Base-by-base conservation (phyloP, 2,329 filamentous ascomycete genomes). In the Fusarium irregulare region DNA sequence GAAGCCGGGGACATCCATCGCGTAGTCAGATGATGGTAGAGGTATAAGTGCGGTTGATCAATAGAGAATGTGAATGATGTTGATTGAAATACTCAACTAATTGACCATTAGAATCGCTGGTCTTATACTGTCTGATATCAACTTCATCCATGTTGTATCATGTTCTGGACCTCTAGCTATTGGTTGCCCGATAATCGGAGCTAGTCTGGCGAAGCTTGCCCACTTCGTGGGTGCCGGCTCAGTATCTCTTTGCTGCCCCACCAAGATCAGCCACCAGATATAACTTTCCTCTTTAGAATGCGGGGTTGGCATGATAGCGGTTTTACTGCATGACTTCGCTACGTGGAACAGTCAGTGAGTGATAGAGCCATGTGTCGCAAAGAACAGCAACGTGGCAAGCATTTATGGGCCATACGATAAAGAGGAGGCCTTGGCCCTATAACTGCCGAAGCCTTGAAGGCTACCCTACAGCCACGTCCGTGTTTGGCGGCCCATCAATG, bases 1-100 rank as follows among this genome's bases (percentile, higher is more conserved):
- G 12, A 72, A 78, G 1, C 77, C 77, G 0, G 80, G 78, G 6
- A 76, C 70, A 6, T 76, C 74, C 74, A 76, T 75, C 2, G 16
- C 21, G 2, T 3, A 8, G 1, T 5, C 10, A 7, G 1, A 4
- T 2, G 5, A 6, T 16, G 4, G 12, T 3, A 16, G 12, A 3
- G 3, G 2, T 4, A 18, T n/a, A 3, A 14, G 6, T 13, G 3
- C 2, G 7, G 6, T 12, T 4, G 3, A 3, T 4, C 21, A 4
- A 0, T 34, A 4, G 2, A 13, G 8, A 7, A n/a, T 2, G 27
- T 3, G 4, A 2, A 10, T 3, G 11, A 18, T 11, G n/a, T 18
- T 23, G 6, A 5, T 37, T 12, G 3, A 6, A 7, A 1, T 37
- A 2, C 4, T n/a, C 3, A 2, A n/a, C 18, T 18, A 2, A 11